A percentile compares a stretch with the other conserved stretches of the same genome.
Conservation (phyloP, 805 yeast genomes). For the Zygoascus biomembranicola region DNA sequence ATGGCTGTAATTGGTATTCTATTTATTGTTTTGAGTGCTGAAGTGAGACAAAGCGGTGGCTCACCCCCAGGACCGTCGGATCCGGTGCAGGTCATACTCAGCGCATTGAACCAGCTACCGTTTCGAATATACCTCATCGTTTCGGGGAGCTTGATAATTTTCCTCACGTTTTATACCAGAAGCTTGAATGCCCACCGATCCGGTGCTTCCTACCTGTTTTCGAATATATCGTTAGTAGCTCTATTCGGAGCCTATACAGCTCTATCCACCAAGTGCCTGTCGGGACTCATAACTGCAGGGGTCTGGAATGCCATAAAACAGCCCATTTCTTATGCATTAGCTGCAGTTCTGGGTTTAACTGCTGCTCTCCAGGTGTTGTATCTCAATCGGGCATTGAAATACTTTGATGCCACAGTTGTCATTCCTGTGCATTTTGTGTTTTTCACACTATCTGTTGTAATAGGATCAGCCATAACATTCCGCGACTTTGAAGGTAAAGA, state of each 20-base stretch:
- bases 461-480: constrained; percentile 37
- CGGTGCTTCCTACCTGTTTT: constrained; percentile 17
- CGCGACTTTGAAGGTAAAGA: constrained; percentile 32
- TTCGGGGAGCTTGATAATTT: constrained; percentile 13
- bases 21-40: constrained; percentile 27
- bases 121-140: constrained; percentile 24
- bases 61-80: constrained; percentile 13
- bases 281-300: constrained; percentile 24
- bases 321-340: constrained; percentile 28
- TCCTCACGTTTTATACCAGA: background rate
- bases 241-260: constrained; percentile 43
- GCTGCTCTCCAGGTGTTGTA: constrained; percentile 35
- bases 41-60: background rate
- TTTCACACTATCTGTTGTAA: constrained; percentile 37
- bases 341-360: constrained; percentile 29
- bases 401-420: constrained; percentile 38
- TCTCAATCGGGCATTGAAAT: constrained; percentile 33
- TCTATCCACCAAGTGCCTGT: constrained; percentile 35
- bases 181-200: background rate
- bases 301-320: constrained; percentile 19
- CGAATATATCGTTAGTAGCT: constrained; percentile 33
- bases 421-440: constrained; percentile 44
- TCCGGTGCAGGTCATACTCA: constrained; percentile 25
- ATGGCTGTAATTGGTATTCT: constrained; percentile 37
- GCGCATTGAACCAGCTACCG: constrained; percentile 22